These are phyloP conservation scores for Fusarium chaquense DNA, from an alignment of 2,329 filamentous ascomycete genomes.

Conservation along the genomic window DNA sequence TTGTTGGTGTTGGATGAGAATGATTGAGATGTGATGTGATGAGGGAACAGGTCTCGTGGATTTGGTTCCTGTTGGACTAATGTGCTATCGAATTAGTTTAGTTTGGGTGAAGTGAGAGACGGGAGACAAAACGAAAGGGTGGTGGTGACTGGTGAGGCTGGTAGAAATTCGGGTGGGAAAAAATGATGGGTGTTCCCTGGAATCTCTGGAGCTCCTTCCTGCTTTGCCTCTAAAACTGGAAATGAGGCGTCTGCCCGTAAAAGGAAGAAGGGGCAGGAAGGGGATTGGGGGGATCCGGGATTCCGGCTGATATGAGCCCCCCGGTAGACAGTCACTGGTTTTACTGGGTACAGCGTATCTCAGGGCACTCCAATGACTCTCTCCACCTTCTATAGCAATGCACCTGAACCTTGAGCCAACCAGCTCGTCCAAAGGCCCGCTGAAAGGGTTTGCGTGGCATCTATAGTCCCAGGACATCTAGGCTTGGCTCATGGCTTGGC, in stretches of 20 bases:
- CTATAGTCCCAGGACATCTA: slow-evolving; percentile 10
- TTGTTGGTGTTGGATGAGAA: slow-evolving; percentile 36
- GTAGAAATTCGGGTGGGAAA: slow-evolving; percentile 42
- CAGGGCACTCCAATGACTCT: slow-evolving; percentile 24
- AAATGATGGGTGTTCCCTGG: slow-evolving; percentile 34
- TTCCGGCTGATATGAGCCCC: slow-evolving; percentile 17
- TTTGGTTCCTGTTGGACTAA: slow-evolving; percentile 22
- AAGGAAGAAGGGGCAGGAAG: slow-evolving; percentile 20
- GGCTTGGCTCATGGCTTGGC: slow-evolving; percentile 37
- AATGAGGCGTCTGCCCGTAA: slow-evolving; percentile 42
- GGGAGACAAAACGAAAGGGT: neutral
- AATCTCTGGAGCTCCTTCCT: slow-evolving; percentile 34
- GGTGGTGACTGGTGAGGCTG: slow-evolving; percentile 42
- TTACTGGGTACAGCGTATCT: slow-evolving; percentile 35
- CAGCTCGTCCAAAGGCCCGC: slow-evolving; percentile 1
- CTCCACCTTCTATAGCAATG: slow-evolving; percentile 33
- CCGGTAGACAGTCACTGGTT: slow-evolving; percentile 16
- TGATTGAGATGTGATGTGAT: slow-evolving; percentile 25
- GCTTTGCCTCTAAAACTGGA: slow-evolving; percentile 44
- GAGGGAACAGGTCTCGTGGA: slow-evolving; percentile 25
- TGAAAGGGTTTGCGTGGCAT: slow-evolving; percentile 37
- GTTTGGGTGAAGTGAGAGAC: slow-evolving; percentile 13
- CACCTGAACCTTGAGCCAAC: slow-evolving; percentile 10
- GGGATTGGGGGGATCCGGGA: slow-evolving; percentile 7
- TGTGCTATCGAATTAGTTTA: slow-evolving; percentile 27